These are phyloP conservation scores for Citeromyces hawaiiensis DNA, from an alignment of 1,139 yeast genomes.

Conservation along the genomic window DNA sequence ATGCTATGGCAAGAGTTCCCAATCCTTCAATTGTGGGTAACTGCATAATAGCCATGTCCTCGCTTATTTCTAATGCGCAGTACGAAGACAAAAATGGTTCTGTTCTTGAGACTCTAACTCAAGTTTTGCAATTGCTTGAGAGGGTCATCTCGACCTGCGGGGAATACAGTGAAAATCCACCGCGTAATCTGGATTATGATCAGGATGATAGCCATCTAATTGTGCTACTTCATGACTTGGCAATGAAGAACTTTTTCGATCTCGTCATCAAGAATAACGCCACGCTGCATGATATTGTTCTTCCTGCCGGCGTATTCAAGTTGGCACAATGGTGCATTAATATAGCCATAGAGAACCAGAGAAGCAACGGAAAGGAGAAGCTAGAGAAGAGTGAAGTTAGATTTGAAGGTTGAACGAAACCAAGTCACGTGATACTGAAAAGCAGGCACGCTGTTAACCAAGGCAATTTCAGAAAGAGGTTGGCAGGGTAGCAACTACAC, in stretches of 20 bases:
- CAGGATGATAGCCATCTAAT: slow-evolving; percentile 26
- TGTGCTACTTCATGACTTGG: slow-evolving; percentile 43
- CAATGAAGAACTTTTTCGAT: slow-evolving; percentile 50
- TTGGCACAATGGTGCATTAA: slow-evolving; percentile 65
- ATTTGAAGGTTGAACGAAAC: no score
- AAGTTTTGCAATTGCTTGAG: slow-evolving; percentile 44
- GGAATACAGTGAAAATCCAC: slow-evolving; percentile 23
- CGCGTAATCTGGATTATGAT: slow-evolving; percentile 10
- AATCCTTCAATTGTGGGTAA: slow-evolving; percentile 49
- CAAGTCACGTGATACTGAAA: no score
- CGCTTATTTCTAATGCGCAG: slow-evolving; percentile 44
- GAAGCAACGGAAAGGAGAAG: slow-evolving; percentile 11
- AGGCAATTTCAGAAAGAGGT: no score
- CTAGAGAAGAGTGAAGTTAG: no score
- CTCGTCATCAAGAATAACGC: slow-evolving; percentile 50
- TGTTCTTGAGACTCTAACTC: slow-evolving; percentile 40
- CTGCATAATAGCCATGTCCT: slow-evolving; percentile 47
- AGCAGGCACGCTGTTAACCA: no score
- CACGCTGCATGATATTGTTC: slow-evolving; percentile 46
- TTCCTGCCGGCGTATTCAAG: slow-evolving; percentile 48
- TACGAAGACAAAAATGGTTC: slow-evolving; percentile 49
- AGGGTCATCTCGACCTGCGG: slow-evolving; percentile 43
- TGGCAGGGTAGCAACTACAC: no score
- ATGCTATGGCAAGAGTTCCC: slow-evolving; percentile 45
- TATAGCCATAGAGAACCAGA: slow-evolving; percentile 41